Evolutionary conservation across 352 stramenopile species (phyloP), one percentile per base, ranked within the genome.

Genomic region (Globisporangium splendens): DNA sequence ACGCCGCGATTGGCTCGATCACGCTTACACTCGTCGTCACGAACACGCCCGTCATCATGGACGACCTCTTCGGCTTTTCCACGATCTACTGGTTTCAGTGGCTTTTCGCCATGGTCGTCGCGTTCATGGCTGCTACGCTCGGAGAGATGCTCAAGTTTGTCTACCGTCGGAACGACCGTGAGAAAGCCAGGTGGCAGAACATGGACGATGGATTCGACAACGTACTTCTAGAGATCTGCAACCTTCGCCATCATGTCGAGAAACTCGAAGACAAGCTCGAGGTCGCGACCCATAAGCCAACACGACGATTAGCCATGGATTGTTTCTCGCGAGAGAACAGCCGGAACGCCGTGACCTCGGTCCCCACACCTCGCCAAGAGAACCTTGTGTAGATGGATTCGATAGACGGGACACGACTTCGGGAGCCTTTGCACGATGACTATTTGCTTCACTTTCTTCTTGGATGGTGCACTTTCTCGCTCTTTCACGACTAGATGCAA

Each of bases 211-310:
- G 75, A 1, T 82, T 86, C n/a, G 73, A 83, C 33, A 62, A 76
- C 1, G 75, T 91, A n/a, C 50, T 89, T 44, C 56, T 79, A 4
- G 82, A 91, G 60, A 84, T 91, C 31, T 78, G 76, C 21, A 66
- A 77, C 33, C 66, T 86, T 39, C 75, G 69, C 38, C 70, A 83
- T 46, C 79, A 79, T 38, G 61, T 86, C 33, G 78, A 86, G 38
- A 68, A 77, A 46, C 61, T 82, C 17, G 72, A 82, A 22, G 70
- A 77, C 41, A 82, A 82, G 49, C 72, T 82, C 39, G 64, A 79
- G 22, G 65, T 81, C 46, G 72, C 67, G 24, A 70, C 59, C n/a
- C 72, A 78, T 54, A 65, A 63, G 28, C 66, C 72, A 0, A 66
- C 66, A 10, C 56, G 69, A n/a, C 63, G 72, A 14, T 20, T 5